These are phyloP conservation scores for Hypoxylon sp. DNA, from an alignment of 2,329 filamentous ascomycete genomes.

Conservation along the genomic window DNA sequence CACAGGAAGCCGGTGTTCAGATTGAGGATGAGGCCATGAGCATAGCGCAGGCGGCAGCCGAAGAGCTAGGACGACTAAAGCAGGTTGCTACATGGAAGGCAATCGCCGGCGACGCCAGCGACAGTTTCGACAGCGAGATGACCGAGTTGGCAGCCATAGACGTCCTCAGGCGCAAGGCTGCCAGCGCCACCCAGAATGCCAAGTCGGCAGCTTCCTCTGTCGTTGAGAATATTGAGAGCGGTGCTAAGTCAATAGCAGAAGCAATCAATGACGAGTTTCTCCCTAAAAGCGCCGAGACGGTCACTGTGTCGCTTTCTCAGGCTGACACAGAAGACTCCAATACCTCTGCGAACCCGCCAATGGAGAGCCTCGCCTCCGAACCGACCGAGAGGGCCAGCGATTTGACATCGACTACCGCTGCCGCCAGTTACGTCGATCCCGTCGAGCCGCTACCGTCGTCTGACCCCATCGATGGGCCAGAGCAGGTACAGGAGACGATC, in stretches of 20 bases:
- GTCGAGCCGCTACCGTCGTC: slow-evolving; percentile 42
- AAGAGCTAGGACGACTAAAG: slow-evolving; percentile 84
- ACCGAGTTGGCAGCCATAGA: slow-evolving; percentile 69
- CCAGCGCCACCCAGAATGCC: slow-evolving; percentile 48
- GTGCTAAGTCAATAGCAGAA: slow-evolving; percentile 30
- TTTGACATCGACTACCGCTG: slow-evolving; percentile 45
- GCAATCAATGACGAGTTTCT: slow-evolving; percentile 51
- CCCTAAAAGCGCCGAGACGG: slow-evolving; percentile 45
- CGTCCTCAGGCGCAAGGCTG: slow-evolving; percentile 52
- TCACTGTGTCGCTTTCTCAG: slow-evolving; percentile 43
- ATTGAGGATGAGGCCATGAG: slow-evolving; percentile 85
- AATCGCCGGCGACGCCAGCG: slow-evolving; percentile 75
- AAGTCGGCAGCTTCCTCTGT: slow-evolving; percentile 28
- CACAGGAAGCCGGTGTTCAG: slow-evolving; percentile 74
- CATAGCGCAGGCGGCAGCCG: slow-evolving; percentile 81
- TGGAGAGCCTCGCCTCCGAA: slow-evolving; percentile 43
- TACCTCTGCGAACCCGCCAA: slow-evolving; percentile 43
- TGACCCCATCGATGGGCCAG: slow-evolving; percentile 44
- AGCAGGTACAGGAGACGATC: slow-evolving; percentile 54
- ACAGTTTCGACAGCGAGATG: slow-evolving; percentile 80
- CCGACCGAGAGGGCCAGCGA: slow-evolving; percentile 45
- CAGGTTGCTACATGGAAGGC: slow-evolving; percentile 89
- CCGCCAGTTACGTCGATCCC: slow-evolving; percentile 50
- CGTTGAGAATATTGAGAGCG: slow-evolving; percentile 41
- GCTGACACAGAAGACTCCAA: slow-evolving; percentile 38